Conservation (phyloP, 768 basidiomycete genomes). For the Mycena vitilis region DNA sequence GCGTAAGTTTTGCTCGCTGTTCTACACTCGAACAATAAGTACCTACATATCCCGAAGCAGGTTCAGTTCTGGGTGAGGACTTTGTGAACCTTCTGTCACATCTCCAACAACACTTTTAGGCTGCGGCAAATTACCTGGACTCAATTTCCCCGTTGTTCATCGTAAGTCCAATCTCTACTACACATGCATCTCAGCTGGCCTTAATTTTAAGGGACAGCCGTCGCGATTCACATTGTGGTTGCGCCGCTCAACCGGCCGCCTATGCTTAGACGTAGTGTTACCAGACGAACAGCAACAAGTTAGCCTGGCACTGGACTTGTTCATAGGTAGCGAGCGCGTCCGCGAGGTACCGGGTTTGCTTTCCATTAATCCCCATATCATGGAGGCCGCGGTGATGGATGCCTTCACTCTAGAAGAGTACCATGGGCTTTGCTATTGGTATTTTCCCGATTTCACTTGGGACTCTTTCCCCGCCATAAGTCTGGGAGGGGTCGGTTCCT, state of each 20-base stretch:
- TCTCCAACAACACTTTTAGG: no score
- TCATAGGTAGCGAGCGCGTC: no score
- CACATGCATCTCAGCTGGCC: no score
- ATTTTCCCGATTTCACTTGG: not conserved
- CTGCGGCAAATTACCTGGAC: no score
- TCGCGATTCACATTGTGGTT: not conserved
- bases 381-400: not conserved
- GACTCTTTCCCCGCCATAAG: not conserved
- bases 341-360: no score
- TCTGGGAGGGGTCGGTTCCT: not conserved
- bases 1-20: no score
- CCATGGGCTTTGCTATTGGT: not conserved
- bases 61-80: no score
- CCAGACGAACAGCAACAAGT: not conserved
- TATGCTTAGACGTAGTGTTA: not conserved
- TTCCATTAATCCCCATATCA: not conserved
- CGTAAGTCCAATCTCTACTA: not conserved
- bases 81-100: no score
- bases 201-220: not conserved
- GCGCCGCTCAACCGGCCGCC: conserved; percentile 1
- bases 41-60: no score
- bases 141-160: no score
- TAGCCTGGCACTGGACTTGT: no score
- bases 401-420: not conserved
- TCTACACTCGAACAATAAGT: no score